Percentiles rank a stretch among this genome's conserved stretches.
Evolutionary conservation across 495 filamentous ascomycete species (phyloP).

Genomic region (Penicillium crystallinum): DNA sequence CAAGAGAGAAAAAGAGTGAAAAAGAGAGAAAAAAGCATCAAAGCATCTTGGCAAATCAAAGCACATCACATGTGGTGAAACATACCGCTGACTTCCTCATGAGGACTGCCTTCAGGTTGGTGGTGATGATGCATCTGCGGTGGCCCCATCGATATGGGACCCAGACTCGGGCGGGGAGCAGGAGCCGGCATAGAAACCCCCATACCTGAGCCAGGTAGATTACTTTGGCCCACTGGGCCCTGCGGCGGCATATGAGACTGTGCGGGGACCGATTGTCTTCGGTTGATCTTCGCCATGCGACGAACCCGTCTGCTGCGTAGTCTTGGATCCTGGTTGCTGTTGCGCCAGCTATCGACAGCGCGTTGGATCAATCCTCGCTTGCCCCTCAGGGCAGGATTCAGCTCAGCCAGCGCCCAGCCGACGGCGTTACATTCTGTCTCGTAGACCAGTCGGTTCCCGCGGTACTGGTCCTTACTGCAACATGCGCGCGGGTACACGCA

Average conservation of each 20-base stretch:
- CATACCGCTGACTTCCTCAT: constrained; percentile 93
- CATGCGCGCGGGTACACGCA: constrained; percentile 96
- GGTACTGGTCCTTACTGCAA: constrained; percentile 91
- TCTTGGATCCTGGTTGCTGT: constrained; percentile 94
- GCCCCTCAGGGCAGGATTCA: constrained; percentile 84
- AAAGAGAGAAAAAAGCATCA: too few relatives aligned
- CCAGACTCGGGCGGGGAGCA: constrained; percentile 46
- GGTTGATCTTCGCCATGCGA: constrained; percentile 91
- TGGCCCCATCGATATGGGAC: constrained; percentile 58
- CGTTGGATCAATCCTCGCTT: constrained; percentile 95
- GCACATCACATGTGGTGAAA: constrained; percentile 66
- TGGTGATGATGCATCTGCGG: constrained; percentile 73
- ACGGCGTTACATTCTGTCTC: constrained; percentile 99
- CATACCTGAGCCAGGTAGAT: constrained; percentile 39
- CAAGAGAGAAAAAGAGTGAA: constrained; percentile 14
- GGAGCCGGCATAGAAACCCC: constrained; percentile 43
- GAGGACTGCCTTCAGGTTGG: constrained; percentile 66
- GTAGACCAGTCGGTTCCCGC: constrained; percentile 89
- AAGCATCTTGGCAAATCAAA: constrained; percentile 9
- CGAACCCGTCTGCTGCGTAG: constrained; percentile 86
- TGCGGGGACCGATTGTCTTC: constrained; percentile 53
- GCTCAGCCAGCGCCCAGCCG: constrained; percentile 89
- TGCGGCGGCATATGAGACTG: constrained; percentile 51
- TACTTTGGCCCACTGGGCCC: constrained; percentile 41
- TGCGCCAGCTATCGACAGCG: constrained; percentile 96